These are phyloP conservation scores for Emergomyces orientalis DNA, from an alignment of 2,329 filamentous ascomycete genomes.

Conservation along the genomic window DNA sequence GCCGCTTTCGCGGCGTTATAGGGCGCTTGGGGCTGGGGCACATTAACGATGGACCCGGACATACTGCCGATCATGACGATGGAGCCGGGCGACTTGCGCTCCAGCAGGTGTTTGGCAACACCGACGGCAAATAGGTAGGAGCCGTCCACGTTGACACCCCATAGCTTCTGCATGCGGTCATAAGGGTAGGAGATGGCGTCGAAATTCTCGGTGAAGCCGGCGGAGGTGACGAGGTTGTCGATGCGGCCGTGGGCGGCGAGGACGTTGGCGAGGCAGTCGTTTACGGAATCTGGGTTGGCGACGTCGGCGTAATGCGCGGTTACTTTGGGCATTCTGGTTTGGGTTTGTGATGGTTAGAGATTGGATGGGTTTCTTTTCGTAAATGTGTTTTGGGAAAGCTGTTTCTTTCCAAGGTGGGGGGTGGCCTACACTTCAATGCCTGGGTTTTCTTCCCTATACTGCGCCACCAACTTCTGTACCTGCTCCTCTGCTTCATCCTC, in stretches of 20 bases:
- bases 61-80: slow-evolving; percentile 96
- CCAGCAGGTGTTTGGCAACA: slow-evolving; percentile 82
- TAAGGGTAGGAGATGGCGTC: slow-evolving; percentile 84
- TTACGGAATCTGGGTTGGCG: slow-evolving; percentile 68
- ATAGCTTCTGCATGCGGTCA: slow-evolving; percentile 85
- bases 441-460: slow-evolving; percentile 72
- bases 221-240: slow-evolving; percentile 89
- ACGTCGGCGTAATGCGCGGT: slow-evolving; percentile 89
- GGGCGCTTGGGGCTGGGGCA: slow-evolving; percentile 84
- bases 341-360: slow-evolving; percentile 1
- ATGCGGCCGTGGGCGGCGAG: slow-evolving; percentile 67
- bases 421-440: slow-evolving; percentile 53
- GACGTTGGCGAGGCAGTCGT: slow-evolving; percentile 61
- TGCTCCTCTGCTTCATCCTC: slow-evolving; percentile 76
- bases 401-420: not conserved
- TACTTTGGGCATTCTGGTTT: slow-evolving; percentile 61
- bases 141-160: slow-evolving; percentile 87
- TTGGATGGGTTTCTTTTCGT: not conserved
- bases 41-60: slow-evolving; percentile 87
- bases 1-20: slow-evolving; percentile 93
- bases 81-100: slow-evolving; percentile 65
- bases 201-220: slow-evolving; percentile 93
- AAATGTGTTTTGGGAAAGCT: not conserved
- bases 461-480: slow-evolving; percentile 61
- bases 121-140: slow-evolving; percentile 81